Evolutionary conservation across 148 eudicot species (phyloP).

Genomic region (Oxyria digyna): DNA sequence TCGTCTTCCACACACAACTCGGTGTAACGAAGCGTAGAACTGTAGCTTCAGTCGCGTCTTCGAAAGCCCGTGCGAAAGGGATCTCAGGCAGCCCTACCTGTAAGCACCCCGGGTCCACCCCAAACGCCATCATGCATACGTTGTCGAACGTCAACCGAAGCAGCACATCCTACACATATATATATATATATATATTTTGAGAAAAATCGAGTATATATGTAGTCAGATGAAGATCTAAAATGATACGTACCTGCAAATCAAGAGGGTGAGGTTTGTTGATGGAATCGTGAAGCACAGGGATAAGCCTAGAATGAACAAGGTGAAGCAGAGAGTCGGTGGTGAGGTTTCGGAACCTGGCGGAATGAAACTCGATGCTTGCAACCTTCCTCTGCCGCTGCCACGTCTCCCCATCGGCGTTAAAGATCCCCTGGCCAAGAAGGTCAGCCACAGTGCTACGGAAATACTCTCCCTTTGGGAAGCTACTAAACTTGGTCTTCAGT

Average conservation of each 20-base stretch:
- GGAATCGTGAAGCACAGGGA: slow-evolving; percentile 53
- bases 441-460: slow-evolving; percentile 43
- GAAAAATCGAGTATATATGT: too few species aligned
- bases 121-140: slow-evolving; percentile 81
- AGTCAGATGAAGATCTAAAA: not conserved
- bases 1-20: slow-evolving; percentile 50
- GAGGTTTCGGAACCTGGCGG: slow-evolving; percentile 50
- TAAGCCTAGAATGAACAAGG: slow-evolving; percentile 52
- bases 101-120: slow-evolving; percentile 80
- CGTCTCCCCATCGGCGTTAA: slow-evolving; percentile 55
- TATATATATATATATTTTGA: too few species aligned
- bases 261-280: slow-evolving; percentile 14
- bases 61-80: slow-evolving; percentile 68
- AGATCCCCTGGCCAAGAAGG: slow-evolving; percentile 73
- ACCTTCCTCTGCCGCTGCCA: slow-evolving; percentile 83
- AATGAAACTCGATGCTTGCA: slow-evolving; percentile 75
- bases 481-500: slow-evolving; percentile 47
- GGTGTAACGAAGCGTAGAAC: slow-evolving; percentile 60
- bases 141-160: slow-evolving; percentile 70
- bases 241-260: slow-evolving; percentile 35
- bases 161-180: slow-evolving; percentile 52
- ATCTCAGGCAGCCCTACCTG: slow-evolving; percentile 45
- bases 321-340: slow-evolving; percentile 53
- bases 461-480: slow-evolving; percentile 63
- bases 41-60: slow-evolving; percentile 71